These are phyloP conservation scores for Rhizopus microsporus DNA, from an alignment of 371 early-diverging fungal species.

Conservation along the genomic window DNA sequence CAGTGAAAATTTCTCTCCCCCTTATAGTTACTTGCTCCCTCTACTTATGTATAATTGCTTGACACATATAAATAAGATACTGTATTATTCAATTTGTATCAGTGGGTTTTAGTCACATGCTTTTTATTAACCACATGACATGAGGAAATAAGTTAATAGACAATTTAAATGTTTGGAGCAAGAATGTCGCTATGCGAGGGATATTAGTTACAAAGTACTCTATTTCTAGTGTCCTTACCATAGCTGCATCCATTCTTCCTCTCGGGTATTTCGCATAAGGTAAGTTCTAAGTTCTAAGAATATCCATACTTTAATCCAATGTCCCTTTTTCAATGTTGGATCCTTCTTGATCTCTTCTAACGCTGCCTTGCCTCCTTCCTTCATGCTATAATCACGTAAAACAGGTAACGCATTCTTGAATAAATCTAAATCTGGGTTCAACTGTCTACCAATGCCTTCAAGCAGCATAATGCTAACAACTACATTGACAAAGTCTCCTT, in stretches of 20 bases:
- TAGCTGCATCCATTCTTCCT: slow-evolving; percentile 48
- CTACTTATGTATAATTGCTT: no score
- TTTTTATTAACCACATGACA: no score
- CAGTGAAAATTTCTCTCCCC: no score
- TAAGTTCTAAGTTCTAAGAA: slow-evolving; percentile 76
- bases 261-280: slow-evolving; percentile 45
- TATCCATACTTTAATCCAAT: slow-evolving; percentile 79
- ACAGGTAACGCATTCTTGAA: slow-evolving; percentile 83
- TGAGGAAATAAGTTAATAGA: no score
- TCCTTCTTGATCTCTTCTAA: slow-evolving; percentile 57
- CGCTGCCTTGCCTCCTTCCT: slow-evolving; percentile 57
- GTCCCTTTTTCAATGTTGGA: slow-evolving; percentile 41
- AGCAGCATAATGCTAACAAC: slow-evolving; percentile 86
- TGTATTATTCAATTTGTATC: no score
- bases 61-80: no score
- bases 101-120: no score
- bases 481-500: slow-evolving; percentile 93
- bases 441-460: slow-evolving; percentile 91
- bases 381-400: slow-evolving; percentile 64
- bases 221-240: slow-evolving; percentile 30
- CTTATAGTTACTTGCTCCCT: no score
- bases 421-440: slow-evolving; percentile 92
- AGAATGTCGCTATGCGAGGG: slow-evolving; percentile 25
- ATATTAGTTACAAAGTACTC: neutral
- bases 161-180: slow-evolving; percentile 22